phyloP scores from a whole-genome alignment of 441 rosid genomes.

The Aquilaria agallochum region DNA sequence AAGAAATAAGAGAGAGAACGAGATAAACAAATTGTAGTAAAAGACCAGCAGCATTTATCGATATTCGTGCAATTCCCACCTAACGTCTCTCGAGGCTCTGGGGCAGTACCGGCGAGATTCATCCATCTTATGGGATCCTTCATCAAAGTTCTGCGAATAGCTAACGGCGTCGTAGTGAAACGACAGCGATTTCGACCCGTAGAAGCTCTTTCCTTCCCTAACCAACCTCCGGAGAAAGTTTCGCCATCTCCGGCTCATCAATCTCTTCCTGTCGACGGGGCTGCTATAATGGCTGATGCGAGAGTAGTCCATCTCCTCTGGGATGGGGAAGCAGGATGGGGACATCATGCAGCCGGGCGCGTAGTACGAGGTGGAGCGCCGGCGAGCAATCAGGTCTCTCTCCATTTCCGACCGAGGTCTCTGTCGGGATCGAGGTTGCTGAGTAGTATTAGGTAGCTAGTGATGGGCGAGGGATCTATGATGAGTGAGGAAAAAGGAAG shows the following conservation, averaged over 20 bases:
- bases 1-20: too few species aligned
- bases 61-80: constrained; percentile 22
- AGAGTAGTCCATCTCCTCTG: constrained; percentile 41
- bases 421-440: too few species aligned
- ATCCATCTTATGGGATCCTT: constrained; percentile 30
- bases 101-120: constrained; percentile 19
- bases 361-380: constrained; percentile 26
- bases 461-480: too few species aligned
- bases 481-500: too few species aligned
- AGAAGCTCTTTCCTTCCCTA: constrained; percentile 32
- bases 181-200: constrained; percentile 43
- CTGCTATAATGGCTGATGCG: constrained; percentile 24
- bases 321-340: constrained; percentile 48
- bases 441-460: too few species aligned
- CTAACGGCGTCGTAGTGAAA: constrained; percentile 76
- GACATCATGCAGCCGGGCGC: constrained; percentile 34
- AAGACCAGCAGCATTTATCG: background rate
- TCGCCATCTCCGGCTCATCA: constrained; percentile 40
- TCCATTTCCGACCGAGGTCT: constrained; percentile 27
- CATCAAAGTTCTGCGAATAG: constrained; percentile 77
- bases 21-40: too few species aligned
- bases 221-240: constrained; percentile 43
- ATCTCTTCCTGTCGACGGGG: constrained; percentile 15
- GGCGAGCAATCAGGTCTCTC: constrained; percentile 19
- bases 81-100: constrained; percentile 16